A percentile compares a stretch with the other conserved stretches of the same genome.
Conservation (phyloP, 73 alveolate species). For the Symbiodinium natans region DNA sequence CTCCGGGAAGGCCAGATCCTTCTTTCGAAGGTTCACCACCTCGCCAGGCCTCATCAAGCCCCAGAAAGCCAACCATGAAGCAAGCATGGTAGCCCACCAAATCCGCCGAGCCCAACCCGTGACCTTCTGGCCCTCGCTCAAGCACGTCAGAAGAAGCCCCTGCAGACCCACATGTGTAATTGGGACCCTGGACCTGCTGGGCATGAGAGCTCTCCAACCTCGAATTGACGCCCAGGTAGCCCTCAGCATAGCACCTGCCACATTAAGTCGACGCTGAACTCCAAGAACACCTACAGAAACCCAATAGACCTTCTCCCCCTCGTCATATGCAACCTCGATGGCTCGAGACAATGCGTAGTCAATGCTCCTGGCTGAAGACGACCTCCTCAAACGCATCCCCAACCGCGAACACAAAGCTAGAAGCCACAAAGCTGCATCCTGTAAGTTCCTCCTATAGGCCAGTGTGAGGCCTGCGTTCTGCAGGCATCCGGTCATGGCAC, state of each 20-base stretch:
- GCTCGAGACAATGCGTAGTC: background rate
- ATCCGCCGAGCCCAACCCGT: background rate
- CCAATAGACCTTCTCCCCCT: background rate
- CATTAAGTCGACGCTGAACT: background rate
- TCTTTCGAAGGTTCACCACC: background rate
- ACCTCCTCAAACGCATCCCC: background rate
- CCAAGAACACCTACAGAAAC: slow-evolving; percentile 10
- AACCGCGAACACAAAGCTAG: background rate
- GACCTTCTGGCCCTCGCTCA: background rate
- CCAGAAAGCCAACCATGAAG: slow-evolving; percentile 15
- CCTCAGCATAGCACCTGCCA: background rate
- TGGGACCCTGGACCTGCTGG: background rate
- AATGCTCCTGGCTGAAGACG: background rate
- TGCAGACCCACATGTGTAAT: background rate
- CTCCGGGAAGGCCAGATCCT: background rate
- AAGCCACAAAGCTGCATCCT: background rate
- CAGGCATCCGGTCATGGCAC: background rate
- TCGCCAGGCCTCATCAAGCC: background rate
- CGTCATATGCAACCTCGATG: background rate
- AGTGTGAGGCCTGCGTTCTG: background rate
- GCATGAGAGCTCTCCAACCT: background rate
- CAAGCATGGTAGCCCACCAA: background rate
- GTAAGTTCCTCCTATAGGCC: background rate
- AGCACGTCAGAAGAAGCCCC: background rate
- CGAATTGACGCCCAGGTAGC: background rate